Evolutionary conservation across 2,329 filamentous ascomycete genomes (phyloP), one percentile per base, ranked within the genome.

Genomic region (Clonostachys rhizophaga): DNA sequence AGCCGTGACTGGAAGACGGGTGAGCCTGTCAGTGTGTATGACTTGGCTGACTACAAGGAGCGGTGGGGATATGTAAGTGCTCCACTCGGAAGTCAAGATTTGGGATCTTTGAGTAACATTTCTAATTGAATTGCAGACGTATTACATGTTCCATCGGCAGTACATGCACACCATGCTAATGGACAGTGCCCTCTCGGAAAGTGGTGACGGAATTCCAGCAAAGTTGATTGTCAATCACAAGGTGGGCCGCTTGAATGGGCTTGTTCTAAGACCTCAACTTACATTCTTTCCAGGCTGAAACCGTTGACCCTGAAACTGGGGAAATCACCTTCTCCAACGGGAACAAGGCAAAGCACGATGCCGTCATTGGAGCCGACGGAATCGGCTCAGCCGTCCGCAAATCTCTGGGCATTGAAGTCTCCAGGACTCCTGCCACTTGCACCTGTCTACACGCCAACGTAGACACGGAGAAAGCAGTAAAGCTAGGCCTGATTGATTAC

Each of bases 1-100:
- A 85, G 82, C 59, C 76, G 79, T 4, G 83, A 87, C 63, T 88
- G 84, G 84, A 76, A 78, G 58, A 87, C 83, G 2, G 84, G 84
- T 1, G 78, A 86, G 63, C 76, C 79, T 0, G 74, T 82, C 24
- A 86, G 76, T 53, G 78, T 83, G 1, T 86, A 84, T 54, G 75
- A 79, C 54, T 63, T 88, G 16, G 74, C 67, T 11, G 83, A 87
- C 56, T 87, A 87, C 48, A 76, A 87, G 61, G 58, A 80, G 64
- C 70, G 69, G 46, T 87, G 83, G 82, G 83, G 82, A 12, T 76
- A 79, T 20, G 71, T 78, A 10, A 24, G 24, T 24, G 24, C 24
- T 24, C 6, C 7, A 24, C 24, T 24, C 24, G 24, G 24, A 24
- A 8, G 20, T 20, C 20, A 20, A 20, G 20, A 20, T 20, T 20